These are phyloP conservation scores for Citrullus colocynthis DNA, from an alignment of 306 rosid genomes.

Conservation along the genomic window DNA sequence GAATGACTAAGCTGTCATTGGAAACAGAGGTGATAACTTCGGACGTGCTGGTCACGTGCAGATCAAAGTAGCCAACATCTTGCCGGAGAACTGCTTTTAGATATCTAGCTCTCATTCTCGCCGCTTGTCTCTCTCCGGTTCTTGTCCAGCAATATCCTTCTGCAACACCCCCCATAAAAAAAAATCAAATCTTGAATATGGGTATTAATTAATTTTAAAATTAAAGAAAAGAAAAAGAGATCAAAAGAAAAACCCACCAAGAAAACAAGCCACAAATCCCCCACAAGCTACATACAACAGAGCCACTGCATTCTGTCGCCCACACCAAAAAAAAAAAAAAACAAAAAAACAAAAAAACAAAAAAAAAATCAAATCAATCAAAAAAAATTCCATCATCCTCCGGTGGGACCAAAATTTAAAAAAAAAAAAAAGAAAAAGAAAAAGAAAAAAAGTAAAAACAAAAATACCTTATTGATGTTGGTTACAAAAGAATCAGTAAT, in stretches of 20 bases:
- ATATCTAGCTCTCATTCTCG: slow-evolving; percentile 77
- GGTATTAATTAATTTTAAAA: no score
- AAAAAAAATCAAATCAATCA: not conserved
- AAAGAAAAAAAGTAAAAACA: no score
- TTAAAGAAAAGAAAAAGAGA: no score
- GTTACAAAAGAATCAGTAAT: slow-evolving; percentile 4
- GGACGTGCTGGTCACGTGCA: slow-evolving; percentile 80
- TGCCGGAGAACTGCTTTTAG: slow-evolving; percentile 77
- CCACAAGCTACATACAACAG: slow-evolving; percentile 57
- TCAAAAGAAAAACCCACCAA: slow-evolving; percentile 40
- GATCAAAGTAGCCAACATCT: slow-evolving; percentile 87
- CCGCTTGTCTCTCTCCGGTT: slow-evolving; percentile 85
- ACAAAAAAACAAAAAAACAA: not conserved
- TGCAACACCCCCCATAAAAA: not conserved
- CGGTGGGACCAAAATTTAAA: not conserved
- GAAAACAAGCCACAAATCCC: slow-evolving; percentile 53
- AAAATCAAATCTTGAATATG: not conserved
- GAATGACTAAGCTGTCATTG: slow-evolving; percentile 68
- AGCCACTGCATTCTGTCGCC: slow-evolving; percentile 64
- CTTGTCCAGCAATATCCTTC: slow-evolving; percentile 98
- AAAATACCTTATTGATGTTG: slow-evolving; percentile 20
- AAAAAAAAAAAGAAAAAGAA: no score
- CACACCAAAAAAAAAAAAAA: not conserved
- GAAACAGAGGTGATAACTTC: slow-evolving; percentile 84
- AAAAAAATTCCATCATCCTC: not conserved